Conservation (phyloP, 2,329 filamentous ascomycete genomes). For the Dendrostoma leiphaemia region DNA sequence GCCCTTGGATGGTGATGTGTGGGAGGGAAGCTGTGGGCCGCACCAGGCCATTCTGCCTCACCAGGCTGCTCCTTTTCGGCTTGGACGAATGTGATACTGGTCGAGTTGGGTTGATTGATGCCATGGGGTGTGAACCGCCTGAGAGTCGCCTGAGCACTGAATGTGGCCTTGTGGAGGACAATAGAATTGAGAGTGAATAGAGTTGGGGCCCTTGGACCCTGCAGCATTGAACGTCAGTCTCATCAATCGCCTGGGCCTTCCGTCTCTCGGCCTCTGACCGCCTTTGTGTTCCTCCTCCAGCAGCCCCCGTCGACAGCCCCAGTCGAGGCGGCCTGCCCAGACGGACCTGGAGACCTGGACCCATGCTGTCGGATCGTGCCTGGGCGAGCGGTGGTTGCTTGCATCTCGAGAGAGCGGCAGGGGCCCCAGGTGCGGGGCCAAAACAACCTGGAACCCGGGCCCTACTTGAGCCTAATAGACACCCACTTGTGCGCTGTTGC, state of each 20-base stretch:
- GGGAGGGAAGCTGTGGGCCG: too few relatives aligned
- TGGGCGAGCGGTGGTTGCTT: too few relatives aligned
- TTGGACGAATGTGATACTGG: too few relatives aligned
- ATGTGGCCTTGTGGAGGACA: background rate
- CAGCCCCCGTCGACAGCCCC: too few relatives aligned
- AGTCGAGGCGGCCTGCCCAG: too few relatives aligned
- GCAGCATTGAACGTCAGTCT: background rate
- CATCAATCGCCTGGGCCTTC: background rate
- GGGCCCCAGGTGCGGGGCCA: background rate
- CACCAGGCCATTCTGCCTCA: too few relatives aligned
- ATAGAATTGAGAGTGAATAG: background rate
- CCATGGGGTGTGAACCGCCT: background rate
- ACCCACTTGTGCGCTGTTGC: background rate
- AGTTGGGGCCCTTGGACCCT: too few relatives aligned
- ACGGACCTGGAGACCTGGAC: too few relatives aligned
- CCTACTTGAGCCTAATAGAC: background rate
- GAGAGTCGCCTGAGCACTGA: too few relatives aligned
- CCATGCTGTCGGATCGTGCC: background rate
- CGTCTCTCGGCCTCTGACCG: constrained; percentile 1
- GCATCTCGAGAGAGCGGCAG: background rate
- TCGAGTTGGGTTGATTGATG: background rate
- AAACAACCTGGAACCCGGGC: background rate
- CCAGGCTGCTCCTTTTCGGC: too few relatives aligned
- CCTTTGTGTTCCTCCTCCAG: too few relatives aligned
- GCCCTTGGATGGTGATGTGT: too few relatives aligned